These are phyloP conservation scores for Epipyxis sp. DNA, from an alignment of 108 stramenopile species.

Conservation along the genomic window DNA sequence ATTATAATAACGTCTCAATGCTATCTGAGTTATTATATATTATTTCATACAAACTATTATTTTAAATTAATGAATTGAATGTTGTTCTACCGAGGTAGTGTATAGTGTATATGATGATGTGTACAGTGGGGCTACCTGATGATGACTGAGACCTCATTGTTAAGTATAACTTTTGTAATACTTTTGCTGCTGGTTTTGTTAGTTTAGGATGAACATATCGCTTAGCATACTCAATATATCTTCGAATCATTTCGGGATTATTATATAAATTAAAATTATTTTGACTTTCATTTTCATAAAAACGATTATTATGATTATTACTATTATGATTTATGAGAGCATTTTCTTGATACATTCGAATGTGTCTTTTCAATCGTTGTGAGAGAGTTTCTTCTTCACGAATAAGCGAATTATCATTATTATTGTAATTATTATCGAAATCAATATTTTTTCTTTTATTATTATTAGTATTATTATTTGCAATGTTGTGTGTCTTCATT, in stretches of 20 bases:
- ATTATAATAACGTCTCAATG: too few relatives aligned
- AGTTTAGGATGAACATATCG: conserved; percentile 85
- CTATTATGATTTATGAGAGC: too few relatives aligned
- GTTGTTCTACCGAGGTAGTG: too few relatives aligned
- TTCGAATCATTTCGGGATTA: conserved; percentile 77
- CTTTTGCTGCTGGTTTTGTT: conserved; percentile 70
- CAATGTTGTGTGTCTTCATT: conserved; percentile 60
- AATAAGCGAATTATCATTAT: neutral
- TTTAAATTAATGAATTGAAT: too few relatives aligned
- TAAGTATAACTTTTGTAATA: conserved; percentile 83
- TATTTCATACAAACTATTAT: too few relatives aligned
- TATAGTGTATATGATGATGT: too few relatives aligned
- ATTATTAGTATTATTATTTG: neutral
- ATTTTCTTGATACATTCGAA: neutral
- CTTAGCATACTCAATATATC: conserved; percentile 92
- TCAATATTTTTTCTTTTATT: conserved; percentile 15
- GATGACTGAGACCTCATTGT: conserved; percentile 60
- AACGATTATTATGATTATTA: too few relatives aligned
- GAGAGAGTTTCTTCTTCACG: conserved; percentile 45
- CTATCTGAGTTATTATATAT: too few relatives aligned
- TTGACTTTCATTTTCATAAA: too few relatives aligned
- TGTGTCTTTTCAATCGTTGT: conserved; percentile 57
- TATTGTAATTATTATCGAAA: neutral
- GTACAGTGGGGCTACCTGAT: neutral
- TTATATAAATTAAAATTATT: too few relatives aligned